Evolutionary conservation across 805 yeast species (phyloP).

Genomic region (Cyberlindnera galapagoensis): DNA sequence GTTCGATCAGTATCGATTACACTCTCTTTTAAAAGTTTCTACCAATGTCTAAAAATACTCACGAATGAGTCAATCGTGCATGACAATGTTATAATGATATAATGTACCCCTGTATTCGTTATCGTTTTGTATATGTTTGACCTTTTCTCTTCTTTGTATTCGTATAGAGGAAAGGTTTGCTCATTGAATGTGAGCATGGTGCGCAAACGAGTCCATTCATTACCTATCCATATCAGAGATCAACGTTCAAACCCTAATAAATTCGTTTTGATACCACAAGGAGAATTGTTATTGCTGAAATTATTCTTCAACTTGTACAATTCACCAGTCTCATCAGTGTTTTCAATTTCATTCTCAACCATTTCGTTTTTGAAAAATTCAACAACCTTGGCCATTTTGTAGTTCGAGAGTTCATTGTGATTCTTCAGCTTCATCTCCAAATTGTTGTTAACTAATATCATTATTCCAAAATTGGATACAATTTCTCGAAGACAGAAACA

Average conservation of each 20-base stretch:
- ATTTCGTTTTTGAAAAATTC: slow-evolving; percentile 38
- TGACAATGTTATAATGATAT: no score
- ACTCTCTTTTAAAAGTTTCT: no score
- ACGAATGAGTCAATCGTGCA: no score
- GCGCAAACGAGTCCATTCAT: no score
- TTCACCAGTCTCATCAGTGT: slow-evolving; percentile 8
- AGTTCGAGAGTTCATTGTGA: slow-evolving; percentile 38
- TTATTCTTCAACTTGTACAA: slow-evolving; percentile 19
- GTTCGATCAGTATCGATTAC: no score
- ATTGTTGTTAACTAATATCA: slow-evolving; percentile 30
- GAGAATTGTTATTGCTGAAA: slow-evolving; percentile 20
- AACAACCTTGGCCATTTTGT: slow-evolving; percentile 36
- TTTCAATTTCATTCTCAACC: slow-evolving; percentile 10
- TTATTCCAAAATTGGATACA: slow-evolving; percentile 9
- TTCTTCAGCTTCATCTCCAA: slow-evolving; percentile 36
- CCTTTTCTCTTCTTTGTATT: no score
- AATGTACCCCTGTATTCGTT: no score
- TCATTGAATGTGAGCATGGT: no score
- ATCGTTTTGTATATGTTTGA: no score
- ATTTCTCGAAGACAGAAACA: slow-evolving; percentile 35
- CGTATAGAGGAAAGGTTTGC: no score
- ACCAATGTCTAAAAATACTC: no score
- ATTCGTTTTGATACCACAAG: slow-evolving; percentile 13
- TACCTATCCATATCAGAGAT: no score
- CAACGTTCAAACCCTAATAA: background rate